These are phyloP conservation scores for Metschnikowia similis DNA, from an alignment of 805 yeast species.

Conservation along the genomic window DNA sequence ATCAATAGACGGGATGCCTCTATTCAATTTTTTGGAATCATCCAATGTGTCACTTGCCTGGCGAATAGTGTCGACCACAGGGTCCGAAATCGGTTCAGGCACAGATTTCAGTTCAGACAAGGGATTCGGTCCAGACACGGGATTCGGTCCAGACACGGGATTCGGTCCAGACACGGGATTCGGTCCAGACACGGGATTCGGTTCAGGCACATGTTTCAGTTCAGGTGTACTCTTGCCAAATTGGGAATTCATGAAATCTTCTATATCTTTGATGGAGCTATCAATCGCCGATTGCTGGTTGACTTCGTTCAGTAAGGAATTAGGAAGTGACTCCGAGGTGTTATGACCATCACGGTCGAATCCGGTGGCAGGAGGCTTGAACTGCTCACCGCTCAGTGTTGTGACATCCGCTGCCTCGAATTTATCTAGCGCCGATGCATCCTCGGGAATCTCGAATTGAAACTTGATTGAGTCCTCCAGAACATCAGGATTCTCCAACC, in stretches of 20 bases:
- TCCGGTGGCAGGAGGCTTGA: not conserved
- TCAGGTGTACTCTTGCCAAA: constrained; percentile 12
- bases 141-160: not conserved
- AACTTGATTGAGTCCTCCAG: constrained; percentile 7
- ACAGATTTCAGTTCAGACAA: not conserved
- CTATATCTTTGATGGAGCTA: constrained; percentile 38
- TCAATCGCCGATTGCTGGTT: constrained; percentile 20
- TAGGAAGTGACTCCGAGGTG: constrained; percentile 6
- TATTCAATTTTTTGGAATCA: constrained; percentile 1
- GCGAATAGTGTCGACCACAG: not conserved
- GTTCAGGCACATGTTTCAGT: not conserved
- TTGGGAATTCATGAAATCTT: constrained; percentile 35
- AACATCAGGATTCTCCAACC: constrained; percentile 9
- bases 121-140: not conserved
- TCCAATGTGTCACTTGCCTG: constrained; percentile 1
- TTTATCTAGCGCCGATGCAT: constrained; percentile 8
- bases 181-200: not conserved
- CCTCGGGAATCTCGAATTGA: constrained; percentile 5
- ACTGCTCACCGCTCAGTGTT: not conserved
- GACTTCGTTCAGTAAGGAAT: constrained; percentile 2
- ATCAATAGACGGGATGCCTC: not conserved
- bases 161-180: not conserved
- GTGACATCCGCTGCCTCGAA: constrained; percentile 16
- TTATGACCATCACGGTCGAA: not conserved
- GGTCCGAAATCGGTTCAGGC: not conserved